A percentile compares a stretch with the other conserved stretches of the same genome.
Conservation (phyloP, 1,284 basidiomycete species). For the Pseudozyma pruni region DNA sequence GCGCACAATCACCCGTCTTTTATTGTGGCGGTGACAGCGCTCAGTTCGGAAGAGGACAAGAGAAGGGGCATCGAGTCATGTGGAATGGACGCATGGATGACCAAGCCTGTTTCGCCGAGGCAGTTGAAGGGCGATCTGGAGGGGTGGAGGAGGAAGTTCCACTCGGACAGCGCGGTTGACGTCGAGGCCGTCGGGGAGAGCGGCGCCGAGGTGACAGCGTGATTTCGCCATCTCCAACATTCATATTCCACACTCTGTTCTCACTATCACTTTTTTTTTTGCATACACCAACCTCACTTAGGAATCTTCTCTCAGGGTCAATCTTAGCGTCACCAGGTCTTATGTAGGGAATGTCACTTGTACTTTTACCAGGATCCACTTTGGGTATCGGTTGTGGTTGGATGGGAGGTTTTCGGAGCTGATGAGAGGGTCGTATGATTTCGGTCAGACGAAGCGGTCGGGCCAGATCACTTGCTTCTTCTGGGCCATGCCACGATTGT, state of each 20-base stretch:
- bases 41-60: slow-evolving; percentile 53
- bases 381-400: too few relatives aligned
- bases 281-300: too few relatives aligned
- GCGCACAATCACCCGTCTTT: slow-evolving; percentile 32
- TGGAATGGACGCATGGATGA: slow-evolving; percentile 60
- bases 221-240: too few relatives aligned
- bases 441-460: too few relatives aligned
- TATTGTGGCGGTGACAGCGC: slow-evolving; percentile 58
- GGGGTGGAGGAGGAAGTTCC: slow-evolving; percentile 20
- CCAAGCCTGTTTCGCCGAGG: slow-evolving; percentile 50
- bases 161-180: not conserved
- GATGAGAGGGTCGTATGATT: too few relatives aligned
- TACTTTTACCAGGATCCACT: too few relatives aligned
- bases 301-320: slow-evolving; percentile 3
- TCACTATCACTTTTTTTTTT: not conserved
- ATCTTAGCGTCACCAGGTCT: too few relatives aligned
- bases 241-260: not conserved
- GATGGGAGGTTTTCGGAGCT: too few relatives aligned
- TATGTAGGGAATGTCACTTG: too few relatives aligned
- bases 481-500: too few relatives aligned
- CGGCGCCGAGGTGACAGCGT: not conserved
- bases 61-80: slow-evolving; percentile 44
- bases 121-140: slow-evolving; percentile 32
- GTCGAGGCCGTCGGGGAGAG: not conserved
- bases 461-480: too few relatives aligned